Evolutionary conservation across 108 stramenopile genomes (phyloP), one percentile per base, ranked within the genome.

Genomic region (Seminavis robusta): DNA sequence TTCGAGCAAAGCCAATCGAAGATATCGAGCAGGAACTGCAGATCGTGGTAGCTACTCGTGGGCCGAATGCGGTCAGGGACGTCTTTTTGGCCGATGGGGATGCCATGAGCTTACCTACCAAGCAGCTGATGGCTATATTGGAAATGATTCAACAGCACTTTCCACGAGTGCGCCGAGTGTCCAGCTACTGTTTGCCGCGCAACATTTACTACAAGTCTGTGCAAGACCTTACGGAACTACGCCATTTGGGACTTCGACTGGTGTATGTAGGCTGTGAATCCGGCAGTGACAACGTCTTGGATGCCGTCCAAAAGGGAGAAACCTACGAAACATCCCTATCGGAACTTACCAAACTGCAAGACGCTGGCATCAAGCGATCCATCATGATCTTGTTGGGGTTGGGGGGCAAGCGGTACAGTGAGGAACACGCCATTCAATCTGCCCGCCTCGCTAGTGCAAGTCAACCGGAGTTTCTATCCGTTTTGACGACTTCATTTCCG

Each of bases 41-140:
- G n/a, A 24, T 3, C 13, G 16, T 61, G 8, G 45, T 47, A 20
- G 33, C 17, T 13, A 1, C 19, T n/a, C 49, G 50, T 24, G 48
- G 29, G 20, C 33, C 60, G 13, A 15, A 33, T 11, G 5, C 25
- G 36, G 60, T 61, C 4, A n/a, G 43, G 7, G 60, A 61, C 28
- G 60, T 61, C 19, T 61, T 61, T 30, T 38, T 61, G 13, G 60
- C 60, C 4, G 60, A 61, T 52, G 60, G 60, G 3, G 60, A 61
- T 61, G 60, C 60, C 48, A 61, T 61, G 60, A 61, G 49, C 13
- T 38, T 61, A 2, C 60, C 60, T 1, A 36, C 10, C 2, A 1
- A 2, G 1, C 17, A 61, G 3, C 33, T 61, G 4, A 5, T 31
- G 24, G 1, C 21, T 1, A 39, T 61, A 25, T 42, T 50, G 49